Percentiles rank a stretch among this genome's conserved stretches.
Conservation (phyloP, 1,284 basidiomycete species). For the Xanthoconium separans region DNA sequence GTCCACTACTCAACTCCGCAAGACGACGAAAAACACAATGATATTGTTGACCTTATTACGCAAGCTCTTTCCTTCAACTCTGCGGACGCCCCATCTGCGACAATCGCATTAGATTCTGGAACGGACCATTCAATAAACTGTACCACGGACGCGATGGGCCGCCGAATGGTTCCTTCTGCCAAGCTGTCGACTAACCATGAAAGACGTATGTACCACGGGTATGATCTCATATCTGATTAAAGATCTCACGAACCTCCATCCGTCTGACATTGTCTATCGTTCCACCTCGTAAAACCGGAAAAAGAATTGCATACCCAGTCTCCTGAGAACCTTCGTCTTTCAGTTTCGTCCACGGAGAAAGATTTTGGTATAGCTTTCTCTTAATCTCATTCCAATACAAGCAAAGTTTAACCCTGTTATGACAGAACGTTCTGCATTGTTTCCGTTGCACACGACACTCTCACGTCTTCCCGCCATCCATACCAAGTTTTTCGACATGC, state of each 20-base stretch:
- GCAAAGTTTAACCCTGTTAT: neutral
- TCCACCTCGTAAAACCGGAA: neutral
- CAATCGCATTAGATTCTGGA: neutral
- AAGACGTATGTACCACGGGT: conserved; percentile 12
- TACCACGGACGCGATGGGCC: neutral
- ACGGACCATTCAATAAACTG: neutral
- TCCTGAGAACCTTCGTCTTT: neutral
- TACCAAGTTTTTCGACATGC: conserved; percentile 67
- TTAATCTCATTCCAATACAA: neutral
- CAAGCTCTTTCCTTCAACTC: too few species aligned
- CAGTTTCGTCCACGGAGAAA: neutral
- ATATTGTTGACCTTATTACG: too few species aligned
- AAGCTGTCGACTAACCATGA: neutral
- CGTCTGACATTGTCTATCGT: neutral
- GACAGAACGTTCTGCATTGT: conserved; percentile 14
- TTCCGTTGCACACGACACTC: conserved; percentile 52
- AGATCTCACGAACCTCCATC: conserved; percentile 7
- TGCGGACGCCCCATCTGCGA: neutral
- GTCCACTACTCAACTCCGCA: neutral
- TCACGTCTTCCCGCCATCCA: conserved; percentile 59
- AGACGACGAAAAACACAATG: neutral
- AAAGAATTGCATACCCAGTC: neutral
- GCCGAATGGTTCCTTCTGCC: neutral
- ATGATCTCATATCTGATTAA: neutral
- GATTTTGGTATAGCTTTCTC: conserved; percentile 12